These are phyloP conservation scores for Eucalyptus victrix DNA, from an alignment of 345 rosid genomes.

Conservation along the genomic window DNA sequence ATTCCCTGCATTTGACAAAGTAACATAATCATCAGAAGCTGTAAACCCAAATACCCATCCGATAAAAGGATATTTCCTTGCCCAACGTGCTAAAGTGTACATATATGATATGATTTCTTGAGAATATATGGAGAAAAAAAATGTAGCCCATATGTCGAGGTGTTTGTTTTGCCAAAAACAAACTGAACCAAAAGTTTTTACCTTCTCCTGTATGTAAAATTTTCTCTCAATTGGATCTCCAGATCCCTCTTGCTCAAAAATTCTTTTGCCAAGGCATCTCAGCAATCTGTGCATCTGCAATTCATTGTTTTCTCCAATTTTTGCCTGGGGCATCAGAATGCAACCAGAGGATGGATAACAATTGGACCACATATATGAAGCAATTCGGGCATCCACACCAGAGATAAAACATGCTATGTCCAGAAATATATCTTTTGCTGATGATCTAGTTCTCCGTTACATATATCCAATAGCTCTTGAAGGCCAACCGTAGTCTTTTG, in stretches of 20 bases:
- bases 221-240: not conserved
- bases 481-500: not conserved
- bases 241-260: not conserved
- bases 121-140: fast-evolving
- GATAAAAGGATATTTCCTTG: too few species aligned
- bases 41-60: too few species aligned
- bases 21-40: too few species aligned
- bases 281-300: not conserved
- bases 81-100: too few species aligned
- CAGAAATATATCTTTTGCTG: not conserved
- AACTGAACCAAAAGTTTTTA: not conserved
- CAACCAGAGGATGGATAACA: not conserved
- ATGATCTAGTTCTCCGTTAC: fast-evolving
- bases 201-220: not conserved
- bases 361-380: not conserved
- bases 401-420: not conserved
- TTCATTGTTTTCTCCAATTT: not conserved
- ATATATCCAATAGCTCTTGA: not conserved
- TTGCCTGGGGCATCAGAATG: not conserved
- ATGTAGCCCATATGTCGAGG: fast-evolving
- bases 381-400: not conserved
- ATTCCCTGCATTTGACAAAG: too few species aligned
- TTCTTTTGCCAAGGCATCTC: not conserved
- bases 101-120: too few species aligned
- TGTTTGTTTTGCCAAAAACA: fast-evolving